Base-by-base conservation (phyloP, 2,329 filamentous ascomycete species). In the Scedosporium apiospermum region DNA sequence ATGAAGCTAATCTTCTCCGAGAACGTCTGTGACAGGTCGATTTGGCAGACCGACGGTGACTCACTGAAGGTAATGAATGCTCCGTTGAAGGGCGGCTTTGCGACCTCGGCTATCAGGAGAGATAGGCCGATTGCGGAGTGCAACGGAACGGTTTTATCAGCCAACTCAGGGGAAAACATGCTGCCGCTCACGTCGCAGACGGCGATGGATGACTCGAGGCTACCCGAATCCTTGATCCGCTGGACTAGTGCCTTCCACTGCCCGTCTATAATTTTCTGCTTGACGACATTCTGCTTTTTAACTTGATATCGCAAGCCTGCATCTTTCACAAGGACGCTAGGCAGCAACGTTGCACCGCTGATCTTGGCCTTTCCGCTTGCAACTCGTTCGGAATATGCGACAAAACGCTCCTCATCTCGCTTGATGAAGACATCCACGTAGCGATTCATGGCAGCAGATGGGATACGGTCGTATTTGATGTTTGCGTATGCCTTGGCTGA, bases 181-280 rank as follows among this genome's bases (percentile, higher is more conserved):
- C 80, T 83, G 4, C 78, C 80, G 6, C 79, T 83, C 6, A 85
- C 81, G 63, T 87, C 83, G 64, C 81, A 84, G 9, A 86, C 76
- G 1, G 83, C 82, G 41, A 86, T 82, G 63, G 78, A 77, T 16
- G 77, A 79, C 16, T 78, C 72, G 6, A 87, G 71, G 0, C 74
- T 78, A 2, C 83, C 83, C 2, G 78, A 81, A 64, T 85, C 80
- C 58, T 77, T 80, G 69, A 86, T 78, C 2, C 83, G 78, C 69
- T 83, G 74, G n/a, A 86, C 81, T 0, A 86, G 73, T 0, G 79
- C 73, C 7, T 80, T 80, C 84, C 83, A 86, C 67, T 86, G 83
- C 0, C 74, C 77, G 62, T 82, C 74, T 0, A 57, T 53, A 1
- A 73, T 66, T 66, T 74, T 76, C 4, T 65, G 63, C 7, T 70